phyloP scores from a whole-genome alignment of 225 moss, liverwort and hornwort species.

The Polytrichum commune region DNA sequence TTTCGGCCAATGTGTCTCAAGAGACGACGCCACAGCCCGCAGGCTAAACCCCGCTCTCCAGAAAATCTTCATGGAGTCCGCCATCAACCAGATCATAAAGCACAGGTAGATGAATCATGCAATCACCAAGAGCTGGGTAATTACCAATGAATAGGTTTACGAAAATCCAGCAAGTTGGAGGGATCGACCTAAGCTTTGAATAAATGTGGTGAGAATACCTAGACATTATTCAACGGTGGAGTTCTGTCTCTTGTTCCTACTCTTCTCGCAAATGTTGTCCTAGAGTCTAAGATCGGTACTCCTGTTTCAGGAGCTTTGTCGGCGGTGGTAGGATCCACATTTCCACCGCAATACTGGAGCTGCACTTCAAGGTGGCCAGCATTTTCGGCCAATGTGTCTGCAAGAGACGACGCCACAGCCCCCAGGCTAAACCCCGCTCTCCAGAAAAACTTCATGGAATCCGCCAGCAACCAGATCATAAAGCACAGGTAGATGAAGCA shows the following conservation, averaged over 20 bases:
- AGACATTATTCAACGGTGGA: background rate
- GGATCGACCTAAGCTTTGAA: no score
- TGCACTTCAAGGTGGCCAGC: slow-evolving; percentile 31
- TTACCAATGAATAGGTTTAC: no score
- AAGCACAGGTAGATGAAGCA: slow-evolving; percentile 39
- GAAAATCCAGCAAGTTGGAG: no score
- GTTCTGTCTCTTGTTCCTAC: slow-evolving; percentile 3
- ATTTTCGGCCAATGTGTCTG: slow-evolving; percentile 21
- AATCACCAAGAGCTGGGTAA: background rate
- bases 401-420: slow-evolving; percentile 18
- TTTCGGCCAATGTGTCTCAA: slow-evolving; percentile 18
- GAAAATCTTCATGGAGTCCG: slow-evolving; percentile 33
- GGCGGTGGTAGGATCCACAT: background rate
- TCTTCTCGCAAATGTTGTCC: slow-evolving; percentile 4
- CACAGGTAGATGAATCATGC: slow-evolving; percentile 35
- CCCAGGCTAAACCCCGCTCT: slow-evolving; percentile 28
- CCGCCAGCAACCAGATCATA: slow-evolving; percentile 46
- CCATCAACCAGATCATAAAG: slow-evolving; percentile 49
- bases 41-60: slow-evolving; percentile 26
- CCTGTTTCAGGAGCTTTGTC: background rate
- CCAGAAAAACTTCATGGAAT: slow-evolving; percentile 36
- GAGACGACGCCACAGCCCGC: slow-evolving; percentile 17
- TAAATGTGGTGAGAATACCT: background rate
- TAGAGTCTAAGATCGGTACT: slow-evolving; percentile 11
- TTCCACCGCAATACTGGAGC: slow-evolving; percentile 13